A percentile compares a stretch with the other conserved stretches of the same genome.
Conservation (phyloP, 805 yeast species). For the Metschnikowia sp. region DNA sequence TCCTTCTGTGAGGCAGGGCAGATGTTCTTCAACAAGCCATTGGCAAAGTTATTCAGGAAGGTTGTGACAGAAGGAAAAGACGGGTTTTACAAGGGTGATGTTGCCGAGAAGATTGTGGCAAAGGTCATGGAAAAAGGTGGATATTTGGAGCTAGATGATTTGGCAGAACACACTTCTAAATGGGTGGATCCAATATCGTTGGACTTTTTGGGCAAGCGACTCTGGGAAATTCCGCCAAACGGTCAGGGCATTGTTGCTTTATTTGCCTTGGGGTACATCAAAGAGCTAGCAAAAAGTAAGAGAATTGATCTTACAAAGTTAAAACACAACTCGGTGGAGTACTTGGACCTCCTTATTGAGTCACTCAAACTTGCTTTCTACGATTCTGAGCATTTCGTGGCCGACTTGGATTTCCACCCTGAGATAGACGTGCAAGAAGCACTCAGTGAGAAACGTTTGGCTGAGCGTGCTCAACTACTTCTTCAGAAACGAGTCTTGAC, state of each 20-base stretch:
- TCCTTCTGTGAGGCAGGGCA: constrained; percentile 23
- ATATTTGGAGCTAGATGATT: constrained; percentile 52
- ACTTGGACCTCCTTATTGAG: constrained; percentile 68
- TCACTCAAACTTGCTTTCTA: constrained; percentile 68
- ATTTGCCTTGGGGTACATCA: constrained; percentile 63
- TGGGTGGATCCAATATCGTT: constrained; percentile 62
- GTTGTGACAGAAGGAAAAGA: constrained; percentile 57
- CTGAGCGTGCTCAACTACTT: constrained; percentile 8
- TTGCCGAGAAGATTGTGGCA: constrained; percentile 61
- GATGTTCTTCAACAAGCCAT: constrained; percentile 46
- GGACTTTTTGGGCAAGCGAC: constrained; percentile 46
- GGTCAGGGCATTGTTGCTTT: constrained; percentile 80
- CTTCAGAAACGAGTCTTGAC: constrained; percentile 6
- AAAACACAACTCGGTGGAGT: constrained; percentile 67
- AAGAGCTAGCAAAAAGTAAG: constrained; percentile 47
- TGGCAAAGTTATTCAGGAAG: constrained; percentile 51
- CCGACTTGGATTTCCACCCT: constrained; percentile 50
- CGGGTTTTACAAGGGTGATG: constrained; percentile 69
- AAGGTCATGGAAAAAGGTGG: constrained; percentile 55
- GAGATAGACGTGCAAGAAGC: constrained; percentile 39
- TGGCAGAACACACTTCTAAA: constrained; percentile 54
- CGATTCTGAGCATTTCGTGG: constrained; percentile 71
- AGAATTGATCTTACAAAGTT: constrained; percentile 38
- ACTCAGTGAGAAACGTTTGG: constrained; percentile 27
- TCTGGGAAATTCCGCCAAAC: constrained; percentile 85